Evolutionary conservation across 352 stramenopile genomes (phyloP).

Genomic region (Sclerospora graminicola): DNA sequence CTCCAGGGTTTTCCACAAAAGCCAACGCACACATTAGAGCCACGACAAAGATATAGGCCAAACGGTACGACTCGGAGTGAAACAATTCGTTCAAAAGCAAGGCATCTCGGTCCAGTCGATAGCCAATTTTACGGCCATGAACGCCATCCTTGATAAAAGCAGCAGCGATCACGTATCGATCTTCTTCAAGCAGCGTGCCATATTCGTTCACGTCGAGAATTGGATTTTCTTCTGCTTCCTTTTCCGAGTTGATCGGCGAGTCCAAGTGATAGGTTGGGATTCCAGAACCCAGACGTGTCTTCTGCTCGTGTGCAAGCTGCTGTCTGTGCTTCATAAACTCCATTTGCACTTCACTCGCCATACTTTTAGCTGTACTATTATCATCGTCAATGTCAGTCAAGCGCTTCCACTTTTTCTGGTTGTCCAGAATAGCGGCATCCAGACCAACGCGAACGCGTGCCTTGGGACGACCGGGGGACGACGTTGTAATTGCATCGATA

Average conservation of each 20-base stretch:
- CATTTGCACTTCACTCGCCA: slow-evolving; percentile 67
- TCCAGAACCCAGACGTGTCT: slow-evolving; percentile 24
- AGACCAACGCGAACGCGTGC: slow-evolving; percentile 43
- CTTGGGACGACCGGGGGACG: slow-evolving; percentile 14
- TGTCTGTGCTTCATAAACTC: slow-evolving; percentile 59
- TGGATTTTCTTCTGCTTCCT: slow-evolving; percentile 17
- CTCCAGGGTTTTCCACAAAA: slow-evolving; percentile 49
- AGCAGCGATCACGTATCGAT: slow-evolving; percentile 67
- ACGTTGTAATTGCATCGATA: neutral
- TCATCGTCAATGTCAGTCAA: slow-evolving; percentile 67
- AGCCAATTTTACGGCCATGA: slow-evolving; percentile 78
- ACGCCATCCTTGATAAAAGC: slow-evolving; percentile 76
- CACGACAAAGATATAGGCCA: slow-evolving; percentile 64
- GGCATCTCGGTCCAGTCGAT: slow-evolving; percentile 56
- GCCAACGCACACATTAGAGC: slow-evolving; percentile 49
- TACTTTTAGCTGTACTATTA: slow-evolving; percentile 74
- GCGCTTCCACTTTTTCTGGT: slow-evolving; percentile 78
- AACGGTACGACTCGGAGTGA: slow-evolving; percentile 58
- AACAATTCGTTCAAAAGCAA: slow-evolving; percentile 64
- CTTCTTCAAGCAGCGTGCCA: slow-evolving; percentile 29
- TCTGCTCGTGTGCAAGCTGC: slow-evolving; percentile 30
- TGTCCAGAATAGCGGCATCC: slow-evolving; percentile 55
- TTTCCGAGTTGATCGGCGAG: slow-evolving; percentile 3
- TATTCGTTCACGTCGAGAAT: slow-evolving; percentile 22
- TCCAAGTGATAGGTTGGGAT: slow-evolving; percentile 33